Base-by-base conservation (phyloP, 768 basidiomycete genomes). In the Kwoniella dendrophila region DNA sequence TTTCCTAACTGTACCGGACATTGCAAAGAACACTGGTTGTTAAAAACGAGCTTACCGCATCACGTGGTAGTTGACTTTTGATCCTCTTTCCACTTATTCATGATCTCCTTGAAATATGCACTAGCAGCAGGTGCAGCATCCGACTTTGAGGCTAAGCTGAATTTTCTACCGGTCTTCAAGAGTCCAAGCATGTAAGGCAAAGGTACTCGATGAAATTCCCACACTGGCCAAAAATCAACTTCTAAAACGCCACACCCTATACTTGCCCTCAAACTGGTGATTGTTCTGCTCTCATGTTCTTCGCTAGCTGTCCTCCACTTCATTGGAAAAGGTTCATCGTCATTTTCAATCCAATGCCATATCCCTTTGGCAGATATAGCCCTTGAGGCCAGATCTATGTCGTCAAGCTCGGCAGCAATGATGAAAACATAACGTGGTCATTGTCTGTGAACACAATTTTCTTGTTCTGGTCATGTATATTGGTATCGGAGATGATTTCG, bases 381-480 rank as follows among this genome's bases (percentile, higher is more conserved):
- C 14, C 30, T 22, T n/a, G 43, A 22, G n/a, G 56, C 56, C 18
- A 56, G 43, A 32, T 51, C 38, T 12, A 52, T 20, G 22, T 59
- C 49, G 36, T 43, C 50, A 18, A 59, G 24, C 24, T 41, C 29
- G 1, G 47, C 47, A 16, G 33, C 58, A 27, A 59, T 27, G 58
- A 59, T 52, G 36, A 59, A 59, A 6, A 59, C n/a, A 38, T 41
- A 41, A 30, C 51, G 53, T 12, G n/a, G 53, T 6, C n/a, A n/a
- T n/a, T n/a, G 26, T 54, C 52, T 20, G 43, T 38, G 14, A 47
- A n/a, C n/a, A n/a, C n/a, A n/a, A n/a, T n/a, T n/a, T n/a, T n/a
- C n/a, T n/a, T n/a, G n/a, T n/a, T n/a, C n/a, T n/a, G n/a, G n/a
- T n/a, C n/a, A n/a, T n/a, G n/a, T n/a, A n/a, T n/a, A n/a, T n/a